Conservation (phyloP, 805 yeast genomes). For the Deakozyma indianensis region DNA sequence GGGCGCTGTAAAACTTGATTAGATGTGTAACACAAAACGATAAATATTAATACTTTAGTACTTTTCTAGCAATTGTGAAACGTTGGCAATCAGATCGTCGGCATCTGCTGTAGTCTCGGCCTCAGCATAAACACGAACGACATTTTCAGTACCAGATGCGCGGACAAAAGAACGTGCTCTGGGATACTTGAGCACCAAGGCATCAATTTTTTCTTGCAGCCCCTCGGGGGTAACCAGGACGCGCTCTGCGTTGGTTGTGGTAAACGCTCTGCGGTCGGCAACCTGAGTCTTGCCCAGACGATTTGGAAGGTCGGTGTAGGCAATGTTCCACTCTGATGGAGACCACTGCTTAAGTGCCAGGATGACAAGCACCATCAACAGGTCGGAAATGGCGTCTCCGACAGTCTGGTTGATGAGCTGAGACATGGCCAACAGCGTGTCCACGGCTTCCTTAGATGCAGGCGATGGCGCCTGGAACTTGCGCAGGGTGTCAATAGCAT, state of each 20-base stretch:
- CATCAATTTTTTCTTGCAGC: slow-evolving; percentile 61
- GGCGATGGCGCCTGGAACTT: slow-evolving; percentile 26
- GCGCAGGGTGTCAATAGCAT: slow-evolving; percentile 27
- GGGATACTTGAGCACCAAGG: slow-evolving; percentile 36
- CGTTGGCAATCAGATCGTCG: slow-evolving; percentile 26
- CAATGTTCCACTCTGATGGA: slow-evolving; percentile 60
- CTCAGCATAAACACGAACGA: slow-evolving; percentile 91
- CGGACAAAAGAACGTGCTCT: slow-evolving; percentile 83
- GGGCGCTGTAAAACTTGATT: not conserved
- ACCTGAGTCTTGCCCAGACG: slow-evolving; percentile 69
- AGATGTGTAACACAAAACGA: not conserved
- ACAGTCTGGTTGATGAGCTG: slow-evolving; percentile 86
- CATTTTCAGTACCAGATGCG: slow-evolving; percentile 97
- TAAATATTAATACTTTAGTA: slow-evolving; percentile 2
- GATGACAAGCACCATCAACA: slow-evolving; percentile 61
- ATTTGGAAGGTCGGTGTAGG: slow-evolving; percentile 80
- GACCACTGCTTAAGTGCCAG: slow-evolving; percentile 39
- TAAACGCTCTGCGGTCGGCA: slow-evolving; percentile 62
- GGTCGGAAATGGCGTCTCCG: slow-evolving; percentile 96
- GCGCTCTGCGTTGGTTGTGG: slow-evolving; percentile 85
- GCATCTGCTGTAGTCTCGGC: slow-evolving; percentile 43
- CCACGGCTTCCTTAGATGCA: slow-evolving; percentile 34
- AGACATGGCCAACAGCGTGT: slow-evolving; percentile 44
- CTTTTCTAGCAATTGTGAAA: slow-evolving; percentile 13
- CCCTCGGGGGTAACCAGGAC: slow-evolving; percentile 63